Evolutionary conservation across 2,329 filamentous ascomycete species (phyloP), one percentile per base, ranked within the genome.

Genomic region (Epichloe uncinata): DNA sequence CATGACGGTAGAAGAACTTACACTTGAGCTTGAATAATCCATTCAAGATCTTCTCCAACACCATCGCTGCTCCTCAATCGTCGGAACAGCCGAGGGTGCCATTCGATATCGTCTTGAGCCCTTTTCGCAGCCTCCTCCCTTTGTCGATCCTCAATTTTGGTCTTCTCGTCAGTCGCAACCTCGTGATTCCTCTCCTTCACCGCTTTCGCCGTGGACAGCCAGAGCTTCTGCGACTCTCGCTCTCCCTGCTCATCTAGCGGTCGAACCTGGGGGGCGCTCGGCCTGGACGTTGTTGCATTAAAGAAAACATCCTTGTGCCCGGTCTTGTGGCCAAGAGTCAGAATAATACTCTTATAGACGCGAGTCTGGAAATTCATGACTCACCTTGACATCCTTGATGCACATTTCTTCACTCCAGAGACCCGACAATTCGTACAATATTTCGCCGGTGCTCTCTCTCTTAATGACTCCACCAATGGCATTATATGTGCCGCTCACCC

Each of bases 401-500:
- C 77, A 83, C 91, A 98, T 98, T 64, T 97, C 87, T 50, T 87
- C 87, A 57, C 84, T 93, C 93, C 93, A 98, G 50, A 91, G 72
- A 1, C 93, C 93, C 1, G 87, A 94, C 6, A 98, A 73, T 66
- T 98, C 93, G 61, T 82, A 97, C n/a, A 96, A 73, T 6, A 84
- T 70, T 65, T 96, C 90, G 35, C 87, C 89, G 0, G 87, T 90
- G 62, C 83, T 82, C 56, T 90, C 87, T 57, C 90, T 87, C 67
- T 85, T 95, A 69, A 98, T 95, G 40, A 75, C 82, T 8, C 93
- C 93, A 8, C 88, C 89, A 60, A 98, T 95, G 37, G 89, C 88
- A 62, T 98, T 96, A 69, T 98, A 98, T 1, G 87, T 93, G 7
- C 93, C 93, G 48, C 88, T 84, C 56, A 98, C 91, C 78, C 94